phyloP scores from a whole-genome alignment of 768 basidiomycete genomes.

The Kwoniella dejecticola region DNA sequence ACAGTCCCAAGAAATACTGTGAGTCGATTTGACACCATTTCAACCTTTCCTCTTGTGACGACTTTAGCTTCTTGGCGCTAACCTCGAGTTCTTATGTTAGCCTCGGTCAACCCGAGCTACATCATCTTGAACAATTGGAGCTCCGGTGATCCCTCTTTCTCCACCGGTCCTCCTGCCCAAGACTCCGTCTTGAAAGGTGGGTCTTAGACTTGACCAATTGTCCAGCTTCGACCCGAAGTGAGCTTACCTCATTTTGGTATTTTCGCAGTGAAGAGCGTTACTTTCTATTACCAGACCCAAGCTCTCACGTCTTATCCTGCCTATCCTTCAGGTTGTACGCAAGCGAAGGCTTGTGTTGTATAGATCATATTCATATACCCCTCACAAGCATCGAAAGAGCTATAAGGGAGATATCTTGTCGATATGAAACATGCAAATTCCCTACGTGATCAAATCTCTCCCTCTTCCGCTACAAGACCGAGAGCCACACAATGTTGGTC shows the following conservation, averaged over 20 bases:
- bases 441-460: too few species aligned
- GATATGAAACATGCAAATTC: too few species aligned
- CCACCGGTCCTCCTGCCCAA: constrained; percentile 21
- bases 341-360: constrained; percentile 12
- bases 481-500: too few species aligned
- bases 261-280: constrained; percentile 13
- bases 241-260: neutral
- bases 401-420: too few species aligned
- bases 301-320: constrained; percentile 8
- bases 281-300: constrained; percentile 14
- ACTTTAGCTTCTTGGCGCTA: neutral
- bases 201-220: neutral
- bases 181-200: constrained; percentile 25
- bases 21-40: constrained; percentile 6
- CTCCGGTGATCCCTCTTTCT: constrained; percentile 22
- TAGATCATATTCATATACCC: too few species aligned
- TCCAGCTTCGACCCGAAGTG: neutral
- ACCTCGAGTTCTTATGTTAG: neutral
- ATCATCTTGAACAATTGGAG: constrained; percentile 32
- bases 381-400: too few species aligned
- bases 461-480: too few species aligned
- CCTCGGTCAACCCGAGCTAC: constrained; percentile 20
- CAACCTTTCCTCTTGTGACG: neutral
- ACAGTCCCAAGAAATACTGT: constrained; percentile 20
- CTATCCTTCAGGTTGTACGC: constrained; percentile 3